phyloP scores from a whole-genome alignment of 1,139 yeast species.

The Suhomyces maxii region DNA sequence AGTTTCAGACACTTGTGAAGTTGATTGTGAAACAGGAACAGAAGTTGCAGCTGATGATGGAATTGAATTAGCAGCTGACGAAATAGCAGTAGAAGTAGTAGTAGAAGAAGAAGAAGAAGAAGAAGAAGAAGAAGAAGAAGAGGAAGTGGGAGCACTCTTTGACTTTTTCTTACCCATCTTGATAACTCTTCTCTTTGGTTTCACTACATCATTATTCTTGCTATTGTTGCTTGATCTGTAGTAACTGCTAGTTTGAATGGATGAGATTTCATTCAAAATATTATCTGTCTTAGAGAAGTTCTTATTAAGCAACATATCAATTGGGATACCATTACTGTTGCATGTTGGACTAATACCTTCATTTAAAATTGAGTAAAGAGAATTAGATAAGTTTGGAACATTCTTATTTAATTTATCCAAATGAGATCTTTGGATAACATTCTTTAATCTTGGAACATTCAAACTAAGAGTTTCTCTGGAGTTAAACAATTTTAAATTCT shows the following conservation, averaged over 20 bases:
- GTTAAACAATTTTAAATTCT: constrained; percentile 67
- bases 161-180: constrained; percentile 31
- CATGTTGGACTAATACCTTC: constrained; percentile 14
- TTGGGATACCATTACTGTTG: constrained; percentile 38
- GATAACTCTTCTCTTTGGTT: constrained; percentile 52
- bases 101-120: not conserved
- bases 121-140: not conserved
- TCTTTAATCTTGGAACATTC: constrained; percentile 57
- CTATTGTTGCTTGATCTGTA: constrained; percentile 31
- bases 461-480: constrained; percentile 79
- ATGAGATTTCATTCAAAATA: constrained; percentile 46
- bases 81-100: too few species aligned
- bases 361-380: constrained; percentile 31
- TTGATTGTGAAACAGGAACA: constrained; percentile 3
- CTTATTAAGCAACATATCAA: constrained; percentile 31
- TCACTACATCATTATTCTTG: constrained; percentile 28
- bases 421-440: constrained; percentile 56
- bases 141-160: constrained; percentile 7
- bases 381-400: constrained; percentile 40
- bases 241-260: constrained; percentile 48
- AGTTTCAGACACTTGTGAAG: constrained; percentile 4
- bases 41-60: not conserved
- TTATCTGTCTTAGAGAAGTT: constrained; percentile 35
- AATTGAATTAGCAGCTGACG: not conserved
- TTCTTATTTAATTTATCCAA: constrained; percentile 42